Percentiles rank a stretch among this genome's conserved stretches.
Conservation (phyloP, 305 asterid species). For the Ajuga reptans region DNA sequence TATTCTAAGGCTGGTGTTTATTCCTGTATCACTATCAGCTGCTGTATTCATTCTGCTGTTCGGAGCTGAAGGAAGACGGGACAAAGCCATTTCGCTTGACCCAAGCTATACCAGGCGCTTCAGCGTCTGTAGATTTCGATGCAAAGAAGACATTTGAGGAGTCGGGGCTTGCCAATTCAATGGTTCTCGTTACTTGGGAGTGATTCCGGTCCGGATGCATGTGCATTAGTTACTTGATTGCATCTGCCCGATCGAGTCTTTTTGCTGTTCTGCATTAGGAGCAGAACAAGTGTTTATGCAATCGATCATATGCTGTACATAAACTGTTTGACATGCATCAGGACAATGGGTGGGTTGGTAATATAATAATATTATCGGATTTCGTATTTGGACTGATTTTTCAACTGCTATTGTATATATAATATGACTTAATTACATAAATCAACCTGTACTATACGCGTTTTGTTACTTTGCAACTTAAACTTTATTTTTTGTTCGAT, state of each 20-base stretch:
- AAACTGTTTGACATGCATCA: no score
- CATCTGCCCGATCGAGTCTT: not conserved
- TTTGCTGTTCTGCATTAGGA: not conserved
- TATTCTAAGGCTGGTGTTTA: not conserved
- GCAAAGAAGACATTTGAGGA: constrained; percentile 46
- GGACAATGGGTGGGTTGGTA: no score
- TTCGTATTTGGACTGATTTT: no score
- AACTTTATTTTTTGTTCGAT: no score
- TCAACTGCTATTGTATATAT: no score
- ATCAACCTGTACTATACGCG: no score
- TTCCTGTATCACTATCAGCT: constrained; percentile 34
- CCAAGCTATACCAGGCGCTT: constrained; percentile 71
- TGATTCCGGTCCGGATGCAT: constrained; percentile 13
- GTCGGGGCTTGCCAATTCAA: constrained; percentile 75
- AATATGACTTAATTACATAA: no score
- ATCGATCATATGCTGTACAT: no score
- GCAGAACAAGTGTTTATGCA: no score
- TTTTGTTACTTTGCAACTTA: no score
- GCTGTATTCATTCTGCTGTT: constrained; percentile 78
- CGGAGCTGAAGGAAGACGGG: constrained; percentile 61
- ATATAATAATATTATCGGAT: no score
- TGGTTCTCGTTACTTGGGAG: constrained; percentile 77
- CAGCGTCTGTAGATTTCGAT: constrained; percentile 46
- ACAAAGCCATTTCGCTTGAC: constrained; percentile 51
- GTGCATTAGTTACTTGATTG: not conserved